These are phyloP conservation scores for Hippophae gyantsensis DNA, from an alignment of 306 rosid species.

Conservation along the genomic window DNA sequence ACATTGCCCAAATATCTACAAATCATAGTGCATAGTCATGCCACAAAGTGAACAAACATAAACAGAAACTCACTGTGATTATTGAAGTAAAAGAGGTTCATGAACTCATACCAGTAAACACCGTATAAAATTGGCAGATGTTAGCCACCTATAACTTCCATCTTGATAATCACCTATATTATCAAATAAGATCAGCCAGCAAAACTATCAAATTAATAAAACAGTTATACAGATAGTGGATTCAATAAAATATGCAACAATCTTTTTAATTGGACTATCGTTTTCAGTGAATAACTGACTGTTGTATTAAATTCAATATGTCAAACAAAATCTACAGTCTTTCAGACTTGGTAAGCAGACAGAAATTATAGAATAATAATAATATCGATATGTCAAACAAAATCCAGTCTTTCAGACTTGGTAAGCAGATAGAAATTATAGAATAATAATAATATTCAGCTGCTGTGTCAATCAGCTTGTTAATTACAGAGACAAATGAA, in stretches of 20 bases:
- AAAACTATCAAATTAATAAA: neutral
- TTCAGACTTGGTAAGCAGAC: neutral
- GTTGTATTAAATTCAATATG: neutral
- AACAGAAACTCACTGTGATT: neutral
- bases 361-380: neutral
- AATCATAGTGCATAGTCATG: slow-evolving; percentile 9
- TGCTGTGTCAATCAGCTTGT: no score
- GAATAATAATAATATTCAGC: no score
- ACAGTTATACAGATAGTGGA: neutral
- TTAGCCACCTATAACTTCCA: slow-evolving; percentile 77
- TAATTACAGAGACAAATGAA: no score
- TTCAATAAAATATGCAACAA: neutral
- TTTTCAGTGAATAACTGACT: slow-evolving; percentile 2
- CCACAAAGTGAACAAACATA: neutral
- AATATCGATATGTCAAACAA: slow-evolving; percentile 1
- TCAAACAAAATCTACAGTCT: neutral
- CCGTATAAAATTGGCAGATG: slow-evolving; percentile 38
- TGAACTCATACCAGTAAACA: slow-evolving; percentile 36
- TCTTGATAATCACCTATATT: slow-evolving; percentile 27
- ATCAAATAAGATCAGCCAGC: slow-evolving; percentile 8
- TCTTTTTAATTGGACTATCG: slow-evolving; percentile 7
- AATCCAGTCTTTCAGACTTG: neutral
- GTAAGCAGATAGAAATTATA: neutral
- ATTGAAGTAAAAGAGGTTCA: slow-evolving; percentile 1
- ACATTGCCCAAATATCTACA: slow-evolving; percentile 50